Conservation (phyloP, 2,329 filamentous ascomycete genomes). For the Diplodia intermedia region DNA sequence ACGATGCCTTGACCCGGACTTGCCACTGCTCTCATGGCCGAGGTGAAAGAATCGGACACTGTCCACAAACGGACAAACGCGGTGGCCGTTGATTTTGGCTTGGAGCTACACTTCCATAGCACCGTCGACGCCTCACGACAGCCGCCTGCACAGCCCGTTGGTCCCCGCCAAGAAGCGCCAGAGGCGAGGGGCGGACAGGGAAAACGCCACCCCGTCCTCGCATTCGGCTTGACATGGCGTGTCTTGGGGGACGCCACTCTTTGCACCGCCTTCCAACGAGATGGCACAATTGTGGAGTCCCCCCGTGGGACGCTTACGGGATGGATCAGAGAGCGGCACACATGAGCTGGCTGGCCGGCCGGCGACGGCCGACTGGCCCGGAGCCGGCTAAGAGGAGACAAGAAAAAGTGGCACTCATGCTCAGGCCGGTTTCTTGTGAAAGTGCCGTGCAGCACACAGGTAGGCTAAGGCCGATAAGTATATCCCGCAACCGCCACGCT, state of each 20-base stretch:
- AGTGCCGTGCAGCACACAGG: background rate
- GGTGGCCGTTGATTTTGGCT: background rate
- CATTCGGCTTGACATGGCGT: constrained; percentile 20
- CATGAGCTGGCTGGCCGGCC: background rate
- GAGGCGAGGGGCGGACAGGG: background rate
- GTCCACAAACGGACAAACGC: background rate
- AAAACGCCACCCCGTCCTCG: constrained; percentile 8
- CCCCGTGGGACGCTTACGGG: background rate
- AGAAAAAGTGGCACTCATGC: background rate
- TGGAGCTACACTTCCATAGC: background rate
- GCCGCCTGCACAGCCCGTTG: background rate
- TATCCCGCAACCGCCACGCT: background rate
- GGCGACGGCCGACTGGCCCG: background rate
- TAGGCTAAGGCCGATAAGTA: background rate
- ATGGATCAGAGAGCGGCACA: background rate
- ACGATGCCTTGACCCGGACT: background rate
- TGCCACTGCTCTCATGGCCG: background rate
- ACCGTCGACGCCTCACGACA: background rate
- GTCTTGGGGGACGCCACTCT: background rate
- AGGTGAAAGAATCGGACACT: background rate
- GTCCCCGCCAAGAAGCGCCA: background rate
- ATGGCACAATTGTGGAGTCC: background rate
- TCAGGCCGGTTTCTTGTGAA: background rate
- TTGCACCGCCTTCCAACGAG: background rate
- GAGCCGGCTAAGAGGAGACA: background rate